Conservation (phyloP, 306 rosid genomes). For the Quercus engelmannii region DNA sequence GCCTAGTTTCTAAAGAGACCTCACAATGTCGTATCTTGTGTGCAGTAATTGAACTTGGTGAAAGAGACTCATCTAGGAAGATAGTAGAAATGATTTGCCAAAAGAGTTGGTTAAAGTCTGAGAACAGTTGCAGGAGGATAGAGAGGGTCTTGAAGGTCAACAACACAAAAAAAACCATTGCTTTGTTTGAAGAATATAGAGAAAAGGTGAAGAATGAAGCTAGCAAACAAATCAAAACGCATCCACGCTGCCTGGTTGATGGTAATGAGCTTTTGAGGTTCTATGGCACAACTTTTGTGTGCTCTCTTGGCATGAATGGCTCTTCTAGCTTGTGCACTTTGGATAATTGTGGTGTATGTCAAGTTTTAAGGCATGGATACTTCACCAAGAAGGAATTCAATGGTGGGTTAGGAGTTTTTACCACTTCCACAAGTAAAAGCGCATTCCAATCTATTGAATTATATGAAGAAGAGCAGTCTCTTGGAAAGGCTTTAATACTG, state of each 20-base stretch:
- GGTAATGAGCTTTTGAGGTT: conserved; percentile 73
- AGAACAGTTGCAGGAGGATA: conserved; percentile 20
- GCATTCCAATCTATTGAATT: conserved; percentile 36
- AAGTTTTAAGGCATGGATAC: conserved; percentile 51
- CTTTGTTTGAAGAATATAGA: conserved; percentile 56
- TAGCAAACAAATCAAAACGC: conserved; percentile 27
- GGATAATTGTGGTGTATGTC: conserved; percentile 47
- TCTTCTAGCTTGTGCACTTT: conserved; percentile 35
- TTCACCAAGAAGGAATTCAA: conserved; percentile 20
- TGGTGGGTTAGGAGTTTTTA: conserved; percentile 31
- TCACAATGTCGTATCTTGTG: background rate
- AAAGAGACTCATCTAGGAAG: conserved; percentile 43
- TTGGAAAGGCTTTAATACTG: conserved; percentile 43
- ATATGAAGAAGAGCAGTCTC: conserved; percentile 4
- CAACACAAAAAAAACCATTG: conserved; percentile 32
- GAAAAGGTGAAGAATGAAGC: conserved; percentile 47
- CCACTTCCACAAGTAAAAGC: conserved; percentile 41
- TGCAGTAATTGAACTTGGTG: conserved; percentile 42
- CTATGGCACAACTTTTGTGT: conserved; percentile 55
- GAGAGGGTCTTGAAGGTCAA: conserved; percentile 50
- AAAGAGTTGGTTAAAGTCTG: conserved; percentile 22
- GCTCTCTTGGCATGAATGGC: conserved; percentile 44
- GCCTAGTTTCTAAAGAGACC: background rate
- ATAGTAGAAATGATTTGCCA: conserved; percentile 55
- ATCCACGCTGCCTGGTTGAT: conserved; percentile 59